Evolutionary conservation across 345 rosid species (phyloP).

Genomic region (Microthlaspi erraticum): DNA sequence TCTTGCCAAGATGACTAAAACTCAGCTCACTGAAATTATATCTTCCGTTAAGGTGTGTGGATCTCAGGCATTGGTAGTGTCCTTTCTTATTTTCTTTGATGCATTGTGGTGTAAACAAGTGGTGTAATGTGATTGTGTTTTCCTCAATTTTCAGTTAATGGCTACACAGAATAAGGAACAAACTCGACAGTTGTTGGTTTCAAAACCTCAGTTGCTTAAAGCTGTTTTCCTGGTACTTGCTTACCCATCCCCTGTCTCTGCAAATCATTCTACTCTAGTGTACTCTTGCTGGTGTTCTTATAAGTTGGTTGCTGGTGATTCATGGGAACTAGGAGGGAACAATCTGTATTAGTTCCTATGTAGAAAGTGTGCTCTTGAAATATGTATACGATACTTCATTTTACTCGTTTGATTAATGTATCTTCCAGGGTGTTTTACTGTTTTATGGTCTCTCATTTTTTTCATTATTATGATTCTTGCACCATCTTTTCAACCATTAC

Average conservation of each 20-base stretch:
- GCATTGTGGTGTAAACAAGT: constrained; percentile 22
- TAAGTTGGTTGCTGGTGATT: constrained; percentile 8
- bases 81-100: background rate
- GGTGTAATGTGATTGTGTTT: constrained; percentile 29
- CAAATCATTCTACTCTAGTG: background rate
- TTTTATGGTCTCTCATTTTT: constrained; percentile 10
- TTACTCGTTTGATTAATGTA: background rate
- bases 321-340: constrained; percentile 25
- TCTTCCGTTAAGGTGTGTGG: constrained; percentile 76
- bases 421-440: background rate
- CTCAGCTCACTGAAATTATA: constrained; percentile 76
- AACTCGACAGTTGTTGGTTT: constrained; percentile 74
- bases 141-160: constrained; percentile 57
- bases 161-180: constrained; percentile 72
- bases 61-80: constrained; percentile 10
- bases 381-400: background rate
- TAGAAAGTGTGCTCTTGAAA: constrained; percentile 3
- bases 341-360: background rate
- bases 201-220: constrained; percentile 77
- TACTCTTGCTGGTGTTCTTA: background rate
- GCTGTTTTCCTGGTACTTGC: constrained; percentile 87
- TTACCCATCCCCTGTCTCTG: constrained; percentile 12
- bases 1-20: constrained; percentile 87
- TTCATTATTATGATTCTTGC: constrained; percentile 15
- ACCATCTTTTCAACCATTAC: constrained; percentile 29